These are phyloP conservation scores for Paraphoma sp. DNA, from an alignment of 2,329 filamentous ascomycete species.

Conservation along the genomic window DNA sequence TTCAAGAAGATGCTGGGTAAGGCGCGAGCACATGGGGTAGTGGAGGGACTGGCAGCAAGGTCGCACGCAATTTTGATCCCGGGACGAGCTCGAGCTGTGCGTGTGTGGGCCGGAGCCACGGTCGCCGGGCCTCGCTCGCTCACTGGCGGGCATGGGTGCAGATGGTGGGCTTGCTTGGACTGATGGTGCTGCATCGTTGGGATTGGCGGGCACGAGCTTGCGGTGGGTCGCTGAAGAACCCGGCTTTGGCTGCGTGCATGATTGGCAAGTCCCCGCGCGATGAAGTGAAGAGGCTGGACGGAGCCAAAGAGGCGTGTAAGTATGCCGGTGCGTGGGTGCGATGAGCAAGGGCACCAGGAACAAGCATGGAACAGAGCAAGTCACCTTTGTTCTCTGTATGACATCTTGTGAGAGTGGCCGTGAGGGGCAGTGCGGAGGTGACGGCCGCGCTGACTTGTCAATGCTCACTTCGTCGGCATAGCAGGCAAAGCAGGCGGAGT, in stretches of 20 bases:
- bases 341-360: slow-evolving; percentile 3
- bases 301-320: slow-evolving; percentile 17
- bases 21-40: slow-evolving; percentile 40
- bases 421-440: background rate
- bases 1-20: slow-evolving; percentile 47
- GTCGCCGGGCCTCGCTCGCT: slow-evolving; percentile 33
- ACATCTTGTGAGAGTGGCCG: background rate
- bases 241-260: slow-evolving; percentile 30
- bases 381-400: background rate
- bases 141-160: slow-evolving; percentile 17
- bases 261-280: slow-evolving; percentile 23
- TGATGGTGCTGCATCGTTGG: slow-evolving; percentile 19
- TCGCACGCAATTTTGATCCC: slow-evolving; percentile 50
- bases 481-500: slow-evolving; percentile 11
- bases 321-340: slow-evolving; percentile 18
- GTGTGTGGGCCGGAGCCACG: slow-evolving; percentile 43
- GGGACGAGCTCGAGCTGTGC: slow-evolving; percentile 45
- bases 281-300: slow-evolving; percentile 25
- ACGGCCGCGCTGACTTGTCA: background rate
- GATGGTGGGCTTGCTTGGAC: slow-evolving; percentile 14
- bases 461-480: slow-evolving; percentile 1
- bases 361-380: background rate
- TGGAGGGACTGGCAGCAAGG: slow-evolving; percentile 36
- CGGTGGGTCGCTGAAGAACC: slow-evolving; percentile 30
- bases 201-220: slow-evolving; percentile 29